These are phyloP conservation scores for Sporothrix phasma DNA, from an alignment of 2,329 filamentous ascomycete genomes.

Conservation along the genomic window DNA sequence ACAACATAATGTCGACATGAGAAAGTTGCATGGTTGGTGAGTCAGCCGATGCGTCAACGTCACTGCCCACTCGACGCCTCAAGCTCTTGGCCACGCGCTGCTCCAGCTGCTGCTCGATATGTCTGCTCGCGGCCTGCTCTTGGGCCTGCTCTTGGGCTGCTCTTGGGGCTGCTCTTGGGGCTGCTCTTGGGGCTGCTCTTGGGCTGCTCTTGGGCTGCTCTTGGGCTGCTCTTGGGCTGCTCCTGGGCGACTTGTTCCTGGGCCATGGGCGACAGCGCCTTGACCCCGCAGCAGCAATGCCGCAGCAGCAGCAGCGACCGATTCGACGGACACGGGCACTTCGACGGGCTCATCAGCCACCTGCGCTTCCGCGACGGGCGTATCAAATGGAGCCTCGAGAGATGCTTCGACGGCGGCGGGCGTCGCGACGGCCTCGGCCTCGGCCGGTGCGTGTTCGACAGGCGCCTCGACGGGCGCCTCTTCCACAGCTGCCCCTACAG, in stretches of 20 bases:
- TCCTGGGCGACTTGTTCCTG: too few species aligned
- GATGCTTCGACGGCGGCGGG: neutral
- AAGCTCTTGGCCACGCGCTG: conserved; percentile 14
- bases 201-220: neutral
- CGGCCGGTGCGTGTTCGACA: neutral
- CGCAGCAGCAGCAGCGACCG: neutral
- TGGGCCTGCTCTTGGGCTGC: neutral
- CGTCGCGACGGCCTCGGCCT: too few species aligned
- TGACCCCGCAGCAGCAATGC: neutral
- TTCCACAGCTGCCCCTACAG: neutral
- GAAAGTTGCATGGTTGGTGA: neutral
- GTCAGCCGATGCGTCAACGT: neutral
- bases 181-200: neutral
- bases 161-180: neutral
- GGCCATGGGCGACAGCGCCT: neutral
- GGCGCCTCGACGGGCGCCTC: neutral
- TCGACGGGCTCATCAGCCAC: neutral
- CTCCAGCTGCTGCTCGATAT: conserved; percentile 12
- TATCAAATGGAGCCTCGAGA: neutral
- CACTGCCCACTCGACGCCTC: neutral
- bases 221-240: neutral
- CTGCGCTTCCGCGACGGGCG: neutral
- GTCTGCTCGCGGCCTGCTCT: neutral
- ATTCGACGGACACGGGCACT: neutral
- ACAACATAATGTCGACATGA: neutral